phyloP scores from a whole-genome alignment of 2,329 filamentous ascomycete species.

The Claviceps africana region DNA sequence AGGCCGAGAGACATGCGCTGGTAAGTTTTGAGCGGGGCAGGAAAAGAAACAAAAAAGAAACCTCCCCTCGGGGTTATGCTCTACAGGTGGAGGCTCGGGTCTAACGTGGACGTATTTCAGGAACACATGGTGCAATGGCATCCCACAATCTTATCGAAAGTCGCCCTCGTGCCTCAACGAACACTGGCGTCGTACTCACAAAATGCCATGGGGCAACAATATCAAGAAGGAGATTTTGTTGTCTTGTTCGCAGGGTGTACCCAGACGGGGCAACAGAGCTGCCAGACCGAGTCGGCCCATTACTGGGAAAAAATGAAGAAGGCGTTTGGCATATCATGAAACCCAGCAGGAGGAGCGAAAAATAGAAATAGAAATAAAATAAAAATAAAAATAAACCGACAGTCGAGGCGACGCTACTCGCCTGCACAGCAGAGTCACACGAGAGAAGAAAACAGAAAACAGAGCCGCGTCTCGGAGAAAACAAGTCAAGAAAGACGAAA shows the following conservation, averaged over 20 bases:
- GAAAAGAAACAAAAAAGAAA: not conserved
- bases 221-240: constrained; percentile 73
- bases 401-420: not conserved
- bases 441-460: not conserved
- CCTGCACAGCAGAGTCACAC: not conserved
- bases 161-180: constrained; percentile 80
- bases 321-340: constrained; percentile 18
- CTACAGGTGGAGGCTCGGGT: no score
- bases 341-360: not conserved
- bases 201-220: constrained; percentile 44
- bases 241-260: constrained; percentile 67
- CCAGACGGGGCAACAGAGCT: constrained; percentile 41
- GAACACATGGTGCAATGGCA: constrained; percentile 94
- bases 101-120: constrained; percentile 24
- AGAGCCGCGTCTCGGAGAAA: not conserved
- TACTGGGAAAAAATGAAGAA: constrained; percentile 34
- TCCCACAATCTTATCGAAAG: constrained; percentile 79
- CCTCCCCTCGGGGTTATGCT: not conserved
- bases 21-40: constrained; percentile 34
- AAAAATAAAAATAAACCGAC: not conserved
- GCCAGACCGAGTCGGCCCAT: constrained; percentile 53
- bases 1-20: constrained; percentile 81
- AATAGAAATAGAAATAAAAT: no score
- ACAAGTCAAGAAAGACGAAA: not conserved
- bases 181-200: constrained; percentile 65